Base-by-base conservation (phyloP, 2,329 filamentous ascomycete genomes). In the Colletotrichum theobromicola region DNA sequence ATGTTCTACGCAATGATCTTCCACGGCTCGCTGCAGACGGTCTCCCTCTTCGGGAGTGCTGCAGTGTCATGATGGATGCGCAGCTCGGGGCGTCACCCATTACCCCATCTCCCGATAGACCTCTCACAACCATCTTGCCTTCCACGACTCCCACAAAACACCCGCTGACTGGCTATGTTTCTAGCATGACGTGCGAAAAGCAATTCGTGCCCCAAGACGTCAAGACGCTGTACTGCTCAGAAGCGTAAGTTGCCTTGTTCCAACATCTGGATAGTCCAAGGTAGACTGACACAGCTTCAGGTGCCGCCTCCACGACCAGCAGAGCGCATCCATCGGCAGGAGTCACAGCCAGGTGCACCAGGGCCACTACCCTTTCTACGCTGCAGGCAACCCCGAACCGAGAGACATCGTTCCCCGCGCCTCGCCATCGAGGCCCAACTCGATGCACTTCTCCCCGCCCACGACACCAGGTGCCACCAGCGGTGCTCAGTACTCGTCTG, bases 141-240 rank as follows among this genome's bases (percentile, higher is more conserved):
- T 82, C 81, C 81, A 81, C 76, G 67, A 76, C 67, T 18, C 28
- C 67, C 46, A 67, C 64, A 75, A 75, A 18, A 50, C 42, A 78
- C 73, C 34, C 62, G 79, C 83, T 83, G 76, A 83, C 79, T 70
- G 77, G 65, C 76, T 73, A 53, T 74, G 66, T 67, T 67, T 78
- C 60, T 78, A 93, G 91, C 83, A 93, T 92, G 91, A 89, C 88
- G 12, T 93, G 91, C 82, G 91, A 93, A 81, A 93, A 92, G 83
- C 90, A 93, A 83, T 93, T 93, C 81, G 82, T 91, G 28, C 87
- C 90, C 64, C 85, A 87, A 53, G 88, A 90, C 79, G 90, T 90
- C 78, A 88, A 86, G 76, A 86, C 87, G 75, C 82, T 92, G 57
- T 93, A 93, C 84, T 93, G 91, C 82, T 93, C 91, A 46, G 90